phyloP scores from a whole-genome alignment of 1,139 yeast species.

The Pneumocystis carinii region DNA sequence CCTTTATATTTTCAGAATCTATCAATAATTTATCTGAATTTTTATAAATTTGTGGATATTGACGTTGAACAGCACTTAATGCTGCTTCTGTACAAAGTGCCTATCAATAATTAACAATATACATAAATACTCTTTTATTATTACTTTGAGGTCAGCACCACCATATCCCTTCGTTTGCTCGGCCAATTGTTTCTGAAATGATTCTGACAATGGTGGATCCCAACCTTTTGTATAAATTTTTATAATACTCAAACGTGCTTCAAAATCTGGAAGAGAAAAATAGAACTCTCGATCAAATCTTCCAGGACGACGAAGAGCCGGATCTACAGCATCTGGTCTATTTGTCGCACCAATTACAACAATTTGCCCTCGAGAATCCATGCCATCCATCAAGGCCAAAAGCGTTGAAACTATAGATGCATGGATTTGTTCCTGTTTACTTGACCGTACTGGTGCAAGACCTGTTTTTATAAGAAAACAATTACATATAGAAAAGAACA shows the following conservation, averaged over 20 bases:
- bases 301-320: constrained; percentile 94
- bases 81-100: constrained; percentile 96
- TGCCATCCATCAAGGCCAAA: constrained; percentile 95
- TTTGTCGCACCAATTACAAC: constrained; percentile 97
- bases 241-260: constrained; percentile 64
- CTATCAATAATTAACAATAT: constrained; percentile 28
- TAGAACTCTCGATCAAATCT: constrained; percentile 93
- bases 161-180: constrained; percentile 87
- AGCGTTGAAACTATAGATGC: constrained; percentile 92
- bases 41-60: constrained; percentile 82
- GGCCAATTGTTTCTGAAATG: constrained; percentile 55
- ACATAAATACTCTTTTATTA: neutral
- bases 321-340: constrained; percentile 94
- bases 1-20: constrained; percentile 56
- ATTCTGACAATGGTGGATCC: constrained; percentile 53
- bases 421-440: constrained; percentile 94
- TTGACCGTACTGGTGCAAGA: constrained; percentile 89
- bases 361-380: constrained; percentile 95
- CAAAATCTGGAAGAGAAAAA: constrained; percentile 78
- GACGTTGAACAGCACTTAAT: constrained; percentile 73
- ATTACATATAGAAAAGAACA: neutral
- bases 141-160: constrained; percentile 57
- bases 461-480: constrained; percentile 5
- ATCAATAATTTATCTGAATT: constrained; percentile 60
- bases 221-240: constrained; percentile 79